Evolutionary conservation across 2,329 filamentous ascomycete species (phyloP).

Genomic region (Aspergillus ruber): DNA sequence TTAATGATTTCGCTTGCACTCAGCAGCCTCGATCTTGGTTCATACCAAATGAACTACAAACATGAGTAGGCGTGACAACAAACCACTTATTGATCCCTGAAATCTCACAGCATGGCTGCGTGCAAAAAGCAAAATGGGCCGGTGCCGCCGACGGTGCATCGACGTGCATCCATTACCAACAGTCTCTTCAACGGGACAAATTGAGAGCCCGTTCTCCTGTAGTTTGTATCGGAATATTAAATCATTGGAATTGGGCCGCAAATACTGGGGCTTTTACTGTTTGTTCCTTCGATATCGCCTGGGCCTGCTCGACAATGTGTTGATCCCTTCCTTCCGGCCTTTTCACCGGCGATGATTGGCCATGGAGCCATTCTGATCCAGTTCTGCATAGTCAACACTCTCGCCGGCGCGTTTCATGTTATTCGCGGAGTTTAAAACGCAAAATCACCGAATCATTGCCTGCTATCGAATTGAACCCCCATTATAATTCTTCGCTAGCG

Average conservation of each 20-base stretch:
- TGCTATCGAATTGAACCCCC: background rate
- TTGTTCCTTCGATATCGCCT: background rate
- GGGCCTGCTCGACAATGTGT: conserved; percentile 1
- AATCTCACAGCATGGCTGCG: background rate
- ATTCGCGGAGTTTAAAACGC: background rate
- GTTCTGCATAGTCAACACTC: conserved; percentile 6
- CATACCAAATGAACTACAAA: background rate
- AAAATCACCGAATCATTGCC: background rate
- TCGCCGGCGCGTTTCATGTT: background rate
- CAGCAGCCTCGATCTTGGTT: background rate
- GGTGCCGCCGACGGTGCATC: background rate
- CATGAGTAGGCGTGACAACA: background rate
- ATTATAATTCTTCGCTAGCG: background rate
- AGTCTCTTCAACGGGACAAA: too few relatives aligned
- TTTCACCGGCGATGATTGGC: conserved; percentile 8
- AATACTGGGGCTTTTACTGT: background rate
- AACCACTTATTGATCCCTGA: background rate
- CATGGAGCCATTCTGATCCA: conserved; percentile 4
- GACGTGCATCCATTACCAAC: background rate
- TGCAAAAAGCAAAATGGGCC: background rate
- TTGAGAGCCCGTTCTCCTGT: background rate
- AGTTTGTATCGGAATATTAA: background rate
- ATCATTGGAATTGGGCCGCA: background rate
- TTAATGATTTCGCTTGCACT: background rate
- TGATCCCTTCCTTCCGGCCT: conserved; percentile 10